Percentiles rank a stretch among this genome's conserved stretches.
phyloP scores from a whole-genome alignment of 2,329 filamentous ascomycete genomes.

The Alternaria gaisen region DNA sequence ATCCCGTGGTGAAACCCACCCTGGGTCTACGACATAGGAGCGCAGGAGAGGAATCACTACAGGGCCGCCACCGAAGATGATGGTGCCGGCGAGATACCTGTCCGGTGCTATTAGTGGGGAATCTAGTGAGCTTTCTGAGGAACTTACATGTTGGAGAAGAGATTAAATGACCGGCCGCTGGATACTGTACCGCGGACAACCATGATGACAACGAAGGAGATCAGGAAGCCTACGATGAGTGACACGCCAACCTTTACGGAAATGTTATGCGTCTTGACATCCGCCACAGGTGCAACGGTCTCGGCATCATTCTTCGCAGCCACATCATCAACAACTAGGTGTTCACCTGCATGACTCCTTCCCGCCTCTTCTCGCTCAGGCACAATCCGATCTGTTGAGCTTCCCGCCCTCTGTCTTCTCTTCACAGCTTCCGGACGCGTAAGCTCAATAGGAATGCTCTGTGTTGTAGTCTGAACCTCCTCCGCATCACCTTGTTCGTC shows the following conservation, averaged over 20 bases:
- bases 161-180: slow-evolving; percentile 61
- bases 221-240: slow-evolving; percentile 60
- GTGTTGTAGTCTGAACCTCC: slow-evolving; percentile 21
- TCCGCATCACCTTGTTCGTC: slow-evolving; percentile 32
- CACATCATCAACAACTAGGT: slow-evolving; percentile 7
- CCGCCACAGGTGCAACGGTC: slow-evolving; percentile 15
- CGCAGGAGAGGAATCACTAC: slow-evolving; percentile 57
- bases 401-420: slow-evolving; percentile 27
- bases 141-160: slow-evolving; percentile 73
- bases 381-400: slow-evolving; percentile 29
- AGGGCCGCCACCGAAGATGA: slow-evolving; percentile 58
- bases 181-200: slow-evolving; percentile 55
- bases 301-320: not conserved
- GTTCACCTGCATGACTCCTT: slow-evolving; percentile 11
- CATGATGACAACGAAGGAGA: slow-evolving; percentile 66
- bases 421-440: slow-evolving; percentile 32
- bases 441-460: slow-evolving; percentile 23
- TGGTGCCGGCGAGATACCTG: slow-evolving; percentile 70
- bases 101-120: not conserved
- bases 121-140: no score
- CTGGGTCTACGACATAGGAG: slow-evolving; percentile 66
- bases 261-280: slow-evolving; percentile 48
- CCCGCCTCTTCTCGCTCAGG: slow-evolving; percentile 15
- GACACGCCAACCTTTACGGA: slow-evolving; percentile 49
- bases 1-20: slow-evolving; percentile 75